These are phyloP conservation scores for Rhodotorula sp. DNA, from an alignment of 1,284 basidiomycete genomes.

Conservation along the genomic window DNA sequence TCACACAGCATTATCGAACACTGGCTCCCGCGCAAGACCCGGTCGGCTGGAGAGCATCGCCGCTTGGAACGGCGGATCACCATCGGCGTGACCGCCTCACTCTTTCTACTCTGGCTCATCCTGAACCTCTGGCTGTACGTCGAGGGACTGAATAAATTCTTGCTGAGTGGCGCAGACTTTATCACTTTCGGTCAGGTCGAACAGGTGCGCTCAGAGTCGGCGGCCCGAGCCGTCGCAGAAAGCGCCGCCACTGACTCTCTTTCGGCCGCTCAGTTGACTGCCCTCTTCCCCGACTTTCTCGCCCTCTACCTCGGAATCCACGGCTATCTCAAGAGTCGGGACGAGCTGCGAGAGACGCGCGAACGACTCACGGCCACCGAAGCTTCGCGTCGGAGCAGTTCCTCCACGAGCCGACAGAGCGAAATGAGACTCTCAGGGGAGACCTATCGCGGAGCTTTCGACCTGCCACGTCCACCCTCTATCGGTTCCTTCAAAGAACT, in stretches of 20 bases:
- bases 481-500: too few species aligned
- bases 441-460: too few species aligned
- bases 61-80: slow-evolving; percentile 13
- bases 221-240: too few species aligned
- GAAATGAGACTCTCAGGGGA: too few species aligned
- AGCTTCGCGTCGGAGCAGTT: neutral
- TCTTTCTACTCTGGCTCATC: slow-evolving; percentile 7
- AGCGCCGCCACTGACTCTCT: neutral
- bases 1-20: slow-evolving; percentile 2
- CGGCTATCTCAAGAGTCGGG: neutral
- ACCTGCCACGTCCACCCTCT: too few species aligned
- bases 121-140: slow-evolving; percentile 14
- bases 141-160: slow-evolving; percentile 10
- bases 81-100: neutral
- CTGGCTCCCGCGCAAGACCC: neutral
- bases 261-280: slow-evolving; percentile 13
- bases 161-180: slow-evolving; percentile 15
- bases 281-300: slow-evolving; percentile 16
- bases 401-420: too few species aligned
- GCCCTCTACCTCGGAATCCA: slow-evolving; percentile 1
- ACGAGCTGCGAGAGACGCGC: slow-evolving; percentile 7
- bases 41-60: slow-evolving; percentile 11
- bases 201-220: neutral
- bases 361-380: neutral
- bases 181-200: slow-evolving; percentile 6